Base-by-base conservation (phyloP, 2,329 filamentous ascomycete species). In the Colletotrichum tropicicola region DNA sequence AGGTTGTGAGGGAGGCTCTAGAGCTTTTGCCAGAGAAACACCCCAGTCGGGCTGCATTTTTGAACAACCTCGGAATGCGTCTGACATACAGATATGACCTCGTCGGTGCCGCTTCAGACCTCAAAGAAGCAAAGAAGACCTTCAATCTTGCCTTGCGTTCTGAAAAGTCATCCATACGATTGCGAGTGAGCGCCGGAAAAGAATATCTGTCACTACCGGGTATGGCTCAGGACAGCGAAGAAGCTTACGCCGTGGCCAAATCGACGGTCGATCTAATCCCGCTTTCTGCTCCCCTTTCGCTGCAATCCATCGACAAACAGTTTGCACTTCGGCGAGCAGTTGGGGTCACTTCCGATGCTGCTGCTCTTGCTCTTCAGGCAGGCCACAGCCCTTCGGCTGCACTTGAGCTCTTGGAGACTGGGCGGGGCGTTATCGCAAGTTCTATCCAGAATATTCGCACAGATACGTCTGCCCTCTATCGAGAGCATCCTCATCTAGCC, bases 361-460 rank as follows among this genome's bases (percentile, higher is more conserved):
- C 73, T 19, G 71, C 70, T 9, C 51, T 68, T 4, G 67, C 69
- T 2, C 56, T 74, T 17, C 28, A 59, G 10, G 52, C 55, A 13
- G 52, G 35, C 10, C 68, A 69, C 37, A 44, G 35, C 0, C 45
- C 68, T 1, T 9, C 25, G 19, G 39, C 39, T 9, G 72, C 70
- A 1, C 28, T 75, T 0, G 27, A 60, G 10, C 56, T 71, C 6
- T 68, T 76, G 5, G 73, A 76, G 49, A 62, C 60, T 1, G 73
- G 73, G 9, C 72, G 74, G 12, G 72, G 71, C 12, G 61, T 75
- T 8, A 47, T 75, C 21, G 67, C 70, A 5, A 62, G 59, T n/a
- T 65, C 67, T 21, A 37, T 73, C 3, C 12, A 68, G 19, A 65
- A 72, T n/a, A 68, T 73, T 27, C 70, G 72, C 7, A 51, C 48